These are phyloP conservation scores for Talaromyces ruber DNA, from an alignment of 495 filamentous ascomycete genomes.

Conservation along the genomic window DNA sequence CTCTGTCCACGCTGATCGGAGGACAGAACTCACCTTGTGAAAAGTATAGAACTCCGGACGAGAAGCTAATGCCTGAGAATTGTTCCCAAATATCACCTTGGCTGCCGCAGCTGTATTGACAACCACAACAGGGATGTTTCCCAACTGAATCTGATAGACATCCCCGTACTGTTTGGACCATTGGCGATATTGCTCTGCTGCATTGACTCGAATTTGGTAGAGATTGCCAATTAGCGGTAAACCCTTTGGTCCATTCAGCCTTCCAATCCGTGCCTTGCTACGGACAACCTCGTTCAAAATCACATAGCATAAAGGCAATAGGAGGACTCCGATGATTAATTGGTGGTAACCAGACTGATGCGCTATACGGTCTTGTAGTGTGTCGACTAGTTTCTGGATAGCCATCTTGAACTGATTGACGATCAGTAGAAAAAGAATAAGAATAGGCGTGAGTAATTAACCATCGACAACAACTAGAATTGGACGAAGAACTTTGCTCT, in stretches of 20 bases:
- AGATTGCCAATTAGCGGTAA: conserved; percentile 56
- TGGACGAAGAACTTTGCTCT: neutral
- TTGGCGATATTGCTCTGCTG: conserved; percentile 49
- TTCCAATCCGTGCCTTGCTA: conserved; percentile 35
- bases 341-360: neutral
- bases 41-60: conserved; percentile 58
- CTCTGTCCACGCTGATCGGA: neutral
- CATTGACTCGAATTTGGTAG: conserved; percentile 49
- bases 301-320: conserved; percentile 22
- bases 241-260: conserved; percentile 46
- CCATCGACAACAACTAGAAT: neutral
- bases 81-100: conserved; percentile 48
- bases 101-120: conserved; percentile 51
- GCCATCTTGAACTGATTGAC: neutral
- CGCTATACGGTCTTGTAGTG: neutral
- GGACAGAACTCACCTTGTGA: conserved; percentile 40
- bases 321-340: neutral
- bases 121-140: conserved; percentile 52
- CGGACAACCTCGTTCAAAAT: conserved; percentile 46
- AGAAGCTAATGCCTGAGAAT: conserved; percentile 42
- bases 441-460: neutral
- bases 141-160: conserved; percentile 58
- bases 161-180: conserved; percentile 50
- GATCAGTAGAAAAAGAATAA: neutral
- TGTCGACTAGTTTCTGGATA: neutral